Percentiles rank a stretch among this genome's conserved stretches.
Evolutionary conservation across 257 asterid species (phyloP).

Genomic region (Nemophila menziesii): DNA sequence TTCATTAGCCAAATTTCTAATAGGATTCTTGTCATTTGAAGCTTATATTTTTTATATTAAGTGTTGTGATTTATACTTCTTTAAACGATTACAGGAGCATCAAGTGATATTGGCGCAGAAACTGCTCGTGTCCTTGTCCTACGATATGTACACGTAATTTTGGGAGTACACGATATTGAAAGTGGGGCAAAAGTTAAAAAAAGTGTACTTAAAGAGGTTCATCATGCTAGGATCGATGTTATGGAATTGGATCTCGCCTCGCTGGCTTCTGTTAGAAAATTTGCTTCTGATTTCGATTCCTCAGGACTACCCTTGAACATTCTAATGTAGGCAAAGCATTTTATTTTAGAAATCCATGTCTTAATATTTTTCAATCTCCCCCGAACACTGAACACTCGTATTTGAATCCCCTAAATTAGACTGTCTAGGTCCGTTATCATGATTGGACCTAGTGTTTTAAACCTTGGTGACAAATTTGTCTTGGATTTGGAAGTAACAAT

Average conservation of each 20-base stretch:
- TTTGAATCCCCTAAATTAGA: no score
- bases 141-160: slow-evolving; percentile 43
- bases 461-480: slow-evolving; percentile 3
- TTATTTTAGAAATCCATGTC: no score
- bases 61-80: no score
- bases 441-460: no score
- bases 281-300: slow-evolving; percentile 38
- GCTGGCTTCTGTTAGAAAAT: slow-evolving; percentile 39
- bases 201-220: slow-evolving; percentile 28
- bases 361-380: no score
- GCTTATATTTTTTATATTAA: no score
- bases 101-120: no score
- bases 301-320: slow-evolving; percentile 36
- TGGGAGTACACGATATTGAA: slow-evolving; percentile 44
- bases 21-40: no score
- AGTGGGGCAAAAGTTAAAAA: slow-evolving; percentile 31
- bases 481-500: slow-evolving; percentile 40
- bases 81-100: slow-evolving; percentile 51
- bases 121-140: slow-evolving; percentile 37
- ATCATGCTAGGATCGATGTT: slow-evolving; percentile 44
- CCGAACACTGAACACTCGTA: no score
- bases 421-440: no score
- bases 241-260: slow-evolving; percentile 57
- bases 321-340: slow-evolving; percentile 32
- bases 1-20: no score